Conservation (phyloP, 257 asterid genomes). For the Euphrasia confusa region DNA sequence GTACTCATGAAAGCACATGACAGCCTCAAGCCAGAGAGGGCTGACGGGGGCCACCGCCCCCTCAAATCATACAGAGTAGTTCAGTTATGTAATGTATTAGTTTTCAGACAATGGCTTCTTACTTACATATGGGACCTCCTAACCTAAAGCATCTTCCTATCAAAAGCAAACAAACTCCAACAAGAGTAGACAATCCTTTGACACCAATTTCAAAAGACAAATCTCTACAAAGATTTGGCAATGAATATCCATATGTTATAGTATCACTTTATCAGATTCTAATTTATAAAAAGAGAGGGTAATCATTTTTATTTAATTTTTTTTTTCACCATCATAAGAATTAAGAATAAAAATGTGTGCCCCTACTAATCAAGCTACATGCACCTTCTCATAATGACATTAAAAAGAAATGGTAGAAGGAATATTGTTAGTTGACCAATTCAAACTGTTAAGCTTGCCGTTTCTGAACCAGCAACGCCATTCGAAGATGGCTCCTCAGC, state of each 20-base stretch:
- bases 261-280: constrained; percentile 12
- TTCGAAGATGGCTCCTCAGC: constrained; percentile 24
- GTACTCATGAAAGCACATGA: constrained; percentile 16
- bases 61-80: no score
- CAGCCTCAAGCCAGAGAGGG: constrained; percentile 2
- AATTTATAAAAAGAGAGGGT: neutral
- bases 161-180: constrained; percentile 1
- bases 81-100: neutral
- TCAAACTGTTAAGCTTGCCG: constrained; percentile 32
- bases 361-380: constrained; percentile 19
- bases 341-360: constrained; percentile 19
- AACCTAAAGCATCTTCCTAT: constrained; percentile 2
- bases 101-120: neutral
- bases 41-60: neutral
- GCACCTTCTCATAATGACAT: constrained; percentile 9
- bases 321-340: constrained; percentile 2
- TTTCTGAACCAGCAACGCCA: constrained; percentile 22
- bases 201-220: constrained; percentile 8
- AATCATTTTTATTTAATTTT: neutral
- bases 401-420: neutral
- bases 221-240: neutral
- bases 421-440: constrained; percentile 19
- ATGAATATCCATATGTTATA: neutral
- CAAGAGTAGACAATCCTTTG: constrained; percentile 1
- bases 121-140: neutral